Conservation (phyloP, 2,329 filamentous ascomycete genomes). For the Fusarium nelsonii region DNA sequence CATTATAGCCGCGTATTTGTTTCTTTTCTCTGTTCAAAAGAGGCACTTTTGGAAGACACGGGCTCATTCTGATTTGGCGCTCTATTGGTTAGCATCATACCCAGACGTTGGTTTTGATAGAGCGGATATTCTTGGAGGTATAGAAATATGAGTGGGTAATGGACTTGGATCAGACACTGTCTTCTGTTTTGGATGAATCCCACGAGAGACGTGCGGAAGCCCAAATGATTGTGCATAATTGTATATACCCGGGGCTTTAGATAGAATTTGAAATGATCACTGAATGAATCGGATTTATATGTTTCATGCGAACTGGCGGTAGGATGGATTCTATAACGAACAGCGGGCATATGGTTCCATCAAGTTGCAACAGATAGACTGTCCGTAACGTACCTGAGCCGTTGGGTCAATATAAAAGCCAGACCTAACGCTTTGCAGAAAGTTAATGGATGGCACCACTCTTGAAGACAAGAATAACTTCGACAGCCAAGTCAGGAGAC, state of each 20-base stretch:
- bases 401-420: neutral
- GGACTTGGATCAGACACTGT: conserved; percentile 3
- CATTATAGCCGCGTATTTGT: conserved; percentile 15
- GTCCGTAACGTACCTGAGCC: neutral
- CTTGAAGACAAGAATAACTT: neutral
- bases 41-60: neutral
- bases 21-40: conserved; percentile 10
- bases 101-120: conserved; percentile 37
- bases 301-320: neutral
- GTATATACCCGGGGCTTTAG: conserved; percentile 28
- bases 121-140: conserved; percentile 36
- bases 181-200: conserved; percentile 1
- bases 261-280: conserved; percentile 19
- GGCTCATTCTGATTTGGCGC: conserved; percentile 1
- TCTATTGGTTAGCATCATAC: conserved; percentile 28
- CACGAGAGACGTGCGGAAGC: conserved; percentile 1
- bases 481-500: neutral
- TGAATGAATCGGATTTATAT: neutral
- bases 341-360: neutral
- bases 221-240: conserved; percentile 18
- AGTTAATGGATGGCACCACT: neutral
- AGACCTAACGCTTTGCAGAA: neutral
- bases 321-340: neutral
- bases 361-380: conserved; percentile 1
- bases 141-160: conserved; percentile 18